Base-by-base conservation (phyloP, 352 stramenopile genomes). In the Thalassiosira hispida region DNA sequence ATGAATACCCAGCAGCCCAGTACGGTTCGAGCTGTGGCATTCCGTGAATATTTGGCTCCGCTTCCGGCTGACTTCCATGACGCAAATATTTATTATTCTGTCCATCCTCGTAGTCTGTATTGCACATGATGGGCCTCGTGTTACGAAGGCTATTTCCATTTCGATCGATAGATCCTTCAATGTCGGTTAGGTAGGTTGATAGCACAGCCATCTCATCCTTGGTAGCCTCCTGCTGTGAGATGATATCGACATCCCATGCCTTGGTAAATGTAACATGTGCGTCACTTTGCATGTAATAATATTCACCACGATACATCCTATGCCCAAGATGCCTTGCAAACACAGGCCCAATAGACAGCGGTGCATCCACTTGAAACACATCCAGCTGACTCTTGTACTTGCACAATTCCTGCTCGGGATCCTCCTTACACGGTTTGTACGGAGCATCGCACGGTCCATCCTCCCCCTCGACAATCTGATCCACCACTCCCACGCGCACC, bases 261-360 rank as follows among this genome's bases (percentile, higher is more conserved):
- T 33, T 44, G 18, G 72, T 80, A 23, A 80, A 80, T n/a, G 62
- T 80, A n/a, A 80, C 72, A 38, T 80, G 72, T 29, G 92, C 91
- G 84, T 96, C 92, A 2, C 79, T 85, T 79, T 96, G 92, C 56
- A 94, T 94, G 5, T 90, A 84, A 66, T 94, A 96, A 42, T 93
- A 94, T 79, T 96, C 89, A 29, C 92, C 92, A 9, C 89, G 78
- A 62, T 96, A 96, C 67, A 95, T 63, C 20, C 89, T 60, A 84
- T 94, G 81, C 38, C 90, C 92, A 56, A 95, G 83, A 66, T 95
- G 88, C 4, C 92, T 73, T 18, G 90, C 92, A 73, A 93, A 93
- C 1, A 94, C 87, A 1, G 92, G 92, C 27, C 92, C 92, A 47
- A 94, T 86, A 0, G 88, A 87, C 11, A 93, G 59, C 16, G 70